Evolutionary conservation across 75 land plant genomes (phyloP), one percentile per base, ranked within the genome.

Genomic region (Sequoia sempervirens): DNA sequence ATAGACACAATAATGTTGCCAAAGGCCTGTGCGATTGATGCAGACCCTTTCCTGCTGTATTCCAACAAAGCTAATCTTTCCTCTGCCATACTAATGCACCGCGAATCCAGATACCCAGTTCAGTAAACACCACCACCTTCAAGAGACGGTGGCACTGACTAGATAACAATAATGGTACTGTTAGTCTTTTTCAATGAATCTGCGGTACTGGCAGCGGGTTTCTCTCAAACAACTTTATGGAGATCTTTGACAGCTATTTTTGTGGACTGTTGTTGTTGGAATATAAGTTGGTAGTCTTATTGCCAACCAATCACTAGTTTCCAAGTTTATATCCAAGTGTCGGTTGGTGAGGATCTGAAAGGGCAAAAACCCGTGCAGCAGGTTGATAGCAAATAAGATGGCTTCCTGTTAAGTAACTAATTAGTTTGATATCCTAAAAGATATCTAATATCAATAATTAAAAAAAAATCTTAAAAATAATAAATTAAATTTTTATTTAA

Each of bases 1-100:
- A 95, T 86, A 37, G 97, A 95, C 6, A 95, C 91, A 47, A 95
- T 82, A 84, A 95, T 92, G 85, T 95, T 95, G 26, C 90, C 92
- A 1, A 88, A 84, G 18, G 97, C 88, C 80, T 90, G 88, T 47
- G 45, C 30, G 83, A 56, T 58, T 58, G 94, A 91, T 5, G 89
- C 93, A 9, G 54, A 46, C 0, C 84, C 91, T 17, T n/a, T 50
- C 87, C 47, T 84, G 15, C 56, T 37, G 18, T 84, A 81, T 68
- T 34, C 45, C 83, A 81, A 50, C 85, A 84, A 28, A 2, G 68
- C 64, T 40, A 82, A 32, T n/a, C 52, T 28, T 78, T n/a, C 80
- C 2, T 78, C 80, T 38, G 78, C 78, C 78, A 75, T 75, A 40
- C 26, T 75, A 18, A 17, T 38, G 9, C 9, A 38, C 78, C 9